Evolutionary conservation across 805 yeast genomes (phyloP), one percentile per base, ranked within the genome.

Genomic region (Lachancea mirantina): DNA sequence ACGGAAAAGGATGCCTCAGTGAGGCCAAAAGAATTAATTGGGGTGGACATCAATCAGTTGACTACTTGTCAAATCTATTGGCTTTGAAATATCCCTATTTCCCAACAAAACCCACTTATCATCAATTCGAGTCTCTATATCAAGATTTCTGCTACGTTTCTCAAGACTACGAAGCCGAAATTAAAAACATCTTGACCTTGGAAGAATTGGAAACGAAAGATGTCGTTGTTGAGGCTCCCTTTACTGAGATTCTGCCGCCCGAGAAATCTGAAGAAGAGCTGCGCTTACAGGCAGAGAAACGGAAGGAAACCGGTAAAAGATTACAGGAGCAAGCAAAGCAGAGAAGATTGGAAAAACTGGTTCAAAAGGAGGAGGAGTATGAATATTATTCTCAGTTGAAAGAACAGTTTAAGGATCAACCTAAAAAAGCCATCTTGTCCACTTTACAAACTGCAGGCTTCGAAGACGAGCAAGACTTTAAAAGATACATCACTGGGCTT

Each of bases 291-390:
- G 79, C 88, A 1, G 89, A 81, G 43, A 78, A 80, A 51, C 70
- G 95, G 39, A 71, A 73, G 46, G 96, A 87, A 51, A 82, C 81
- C 41, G 96, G 96, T 6, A 73, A 79, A 42, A 68, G 94, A 43
- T 66, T 94, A 40, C 97, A 92, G 59, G 94, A 84, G 49, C 96
- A 87, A 57, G 96, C 96, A 0, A 87, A 80, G 46, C 80, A 78
- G 49, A 79, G 78, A 43, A 65, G 98, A 35, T 56, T 76, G 7
- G 96, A 89, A 52, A 87, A 84, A 49, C 59, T 84, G 28, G 65
- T 74, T 10, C 85, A 85, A 53, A 81, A 83, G 43, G 87, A 87
- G 45, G 76, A 81, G 44, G 96, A 89, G 49, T 73, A 66, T 42
- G 78, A 70, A 28, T 85, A 88, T 54, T 85, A 78, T 48, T 61